Evolutionary conservation across 306 rosid genomes (phyloP).

Genomic region (Hippophae tibetana): DNA sequence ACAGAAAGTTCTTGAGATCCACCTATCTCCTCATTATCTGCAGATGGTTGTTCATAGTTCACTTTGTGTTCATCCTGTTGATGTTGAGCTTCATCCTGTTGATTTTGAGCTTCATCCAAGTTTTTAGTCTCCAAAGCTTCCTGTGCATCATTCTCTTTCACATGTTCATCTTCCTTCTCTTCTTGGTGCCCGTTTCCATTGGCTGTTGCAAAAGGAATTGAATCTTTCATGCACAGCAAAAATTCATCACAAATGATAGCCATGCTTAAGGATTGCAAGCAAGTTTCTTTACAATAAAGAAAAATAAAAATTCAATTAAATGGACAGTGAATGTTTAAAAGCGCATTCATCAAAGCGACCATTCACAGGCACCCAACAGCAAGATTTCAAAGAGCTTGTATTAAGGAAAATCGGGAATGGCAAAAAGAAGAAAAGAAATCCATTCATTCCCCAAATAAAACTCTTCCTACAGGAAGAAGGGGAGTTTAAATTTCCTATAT

Average conservation of each 20-base stretch:
- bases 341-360: too few relatives aligned
- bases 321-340: too few relatives aligned
- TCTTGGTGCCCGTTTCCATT: constrained; percentile 59
- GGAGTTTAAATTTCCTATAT: too few relatives aligned
- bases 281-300: too few relatives aligned
- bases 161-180: constrained; percentile 21
- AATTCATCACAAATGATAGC: background rate
- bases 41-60: constrained; percentile 21
- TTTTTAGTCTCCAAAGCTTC: constrained; percentile 17
- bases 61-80: constrained; percentile 25
- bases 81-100: background rate
- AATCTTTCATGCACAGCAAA: background rate
- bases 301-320: too few relatives aligned
- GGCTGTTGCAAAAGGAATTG: constrained; percentile 32
- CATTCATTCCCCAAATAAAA: too few relatives aligned
- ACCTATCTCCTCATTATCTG: constrained; percentile 23
- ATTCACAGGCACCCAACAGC: too few relatives aligned
- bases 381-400: too few relatives aligned
- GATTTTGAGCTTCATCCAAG: background rate
- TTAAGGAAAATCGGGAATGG: too few relatives aligned
- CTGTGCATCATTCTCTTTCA: constrained; percentile 22
- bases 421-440: too few relatives aligned
- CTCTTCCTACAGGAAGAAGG: too few relatives aligned
- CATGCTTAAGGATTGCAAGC: background rate
- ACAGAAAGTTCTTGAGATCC: constrained; percentile 24